Evolutionary conservation across 495 filamentous ascomycete species (phyloP).

Genomic region (Entonaema liquescens): DNA sequence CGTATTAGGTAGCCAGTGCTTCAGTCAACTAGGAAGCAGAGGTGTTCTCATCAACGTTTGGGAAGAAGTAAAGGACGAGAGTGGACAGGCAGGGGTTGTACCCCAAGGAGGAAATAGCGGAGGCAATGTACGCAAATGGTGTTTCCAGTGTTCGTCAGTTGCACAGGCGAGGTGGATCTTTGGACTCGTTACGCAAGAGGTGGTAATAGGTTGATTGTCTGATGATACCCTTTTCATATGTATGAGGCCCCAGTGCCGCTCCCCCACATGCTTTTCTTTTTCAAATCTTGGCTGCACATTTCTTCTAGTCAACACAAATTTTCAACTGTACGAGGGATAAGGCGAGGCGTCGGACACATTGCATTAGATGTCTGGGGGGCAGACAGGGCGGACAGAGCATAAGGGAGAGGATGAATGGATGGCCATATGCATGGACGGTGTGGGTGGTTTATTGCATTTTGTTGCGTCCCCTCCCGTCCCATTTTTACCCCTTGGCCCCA

Average conservation of each 20-base stretch:
- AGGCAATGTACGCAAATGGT: constrained; percentile 78
- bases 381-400: constrained; percentile 32
- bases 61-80: constrained; percentile 77
- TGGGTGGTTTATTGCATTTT: constrained; percentile 30
- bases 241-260: background rate
- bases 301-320: background rate
- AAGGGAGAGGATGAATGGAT: constrained; percentile 24
- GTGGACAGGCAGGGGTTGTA: constrained; percentile 71
- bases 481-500: background rate
- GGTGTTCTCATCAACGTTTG: constrained; percentile 90
- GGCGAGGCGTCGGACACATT: constrained; percentile 38
- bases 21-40: constrained; percentile 80
- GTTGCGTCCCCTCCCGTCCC: background rate
- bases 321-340: constrained; percentile 13
- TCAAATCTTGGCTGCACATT: constrained; percentile 2
- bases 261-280: background rate
- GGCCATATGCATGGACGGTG: constrained; percentile 16
- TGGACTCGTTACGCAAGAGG: constrained; percentile 55
- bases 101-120: constrained; percentile 76
- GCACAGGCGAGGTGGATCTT: constrained; percentile 58
- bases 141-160: constrained; percentile 71
- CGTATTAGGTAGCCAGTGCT: constrained; percentile 81
- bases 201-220: constrained; percentile 50
- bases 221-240: constrained; percentile 34
- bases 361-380: constrained; percentile 37